Base-by-base conservation (phyloP, 1,284 basidiomycete species). In the Coniferiporia weirii region DNA sequence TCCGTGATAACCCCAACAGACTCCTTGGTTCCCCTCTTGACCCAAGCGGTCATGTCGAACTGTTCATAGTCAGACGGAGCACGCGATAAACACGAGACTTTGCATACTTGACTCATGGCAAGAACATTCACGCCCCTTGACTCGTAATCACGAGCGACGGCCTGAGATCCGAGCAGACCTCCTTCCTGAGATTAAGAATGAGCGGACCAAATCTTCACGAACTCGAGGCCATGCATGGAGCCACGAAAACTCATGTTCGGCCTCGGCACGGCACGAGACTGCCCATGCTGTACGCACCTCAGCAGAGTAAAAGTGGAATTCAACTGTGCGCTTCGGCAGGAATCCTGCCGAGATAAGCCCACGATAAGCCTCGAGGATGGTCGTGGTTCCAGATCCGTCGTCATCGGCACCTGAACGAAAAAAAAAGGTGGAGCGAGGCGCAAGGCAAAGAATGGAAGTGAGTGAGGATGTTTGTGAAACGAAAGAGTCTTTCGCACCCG, bases 31-130 rank as follows among this genome's bases (percentile, higher is more conserved):
- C 94, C 95, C 64, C 76, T 73, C 82, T 96, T 96, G 66, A 99
- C 92, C 87, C 93, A 99, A 59, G 95, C 96, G 47, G 92, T 94
- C 91, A 96, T 95, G 72, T 95, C 93, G 72, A 92, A 94, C 87
- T 91, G 63, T 54, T 52, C 34, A 48, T 45, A 44, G 56, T 54
- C 52, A 69, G 62, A 54, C 9, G 19, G 54, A 34, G 5, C 46
- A 35, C 40, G 47, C n/a, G 27, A 22, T 50, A 62, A 64, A 49
- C 52, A 64, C 52, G 56, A 59, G 35, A 34, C 53, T 62, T 54
- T 54, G 36, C 60, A 57, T 73, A 89, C 88, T 79, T 92, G 89
- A 65, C 92, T 86, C 94, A 97, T 97, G 46, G 89, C 93, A 68
- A 88, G 76, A 60, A 98, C 90, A 64, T 88, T 82, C 52, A 80